Base-by-base conservation (phyloP, 2,329 filamentous ascomycete species). In the Paecilomyces variotii region DNA sequence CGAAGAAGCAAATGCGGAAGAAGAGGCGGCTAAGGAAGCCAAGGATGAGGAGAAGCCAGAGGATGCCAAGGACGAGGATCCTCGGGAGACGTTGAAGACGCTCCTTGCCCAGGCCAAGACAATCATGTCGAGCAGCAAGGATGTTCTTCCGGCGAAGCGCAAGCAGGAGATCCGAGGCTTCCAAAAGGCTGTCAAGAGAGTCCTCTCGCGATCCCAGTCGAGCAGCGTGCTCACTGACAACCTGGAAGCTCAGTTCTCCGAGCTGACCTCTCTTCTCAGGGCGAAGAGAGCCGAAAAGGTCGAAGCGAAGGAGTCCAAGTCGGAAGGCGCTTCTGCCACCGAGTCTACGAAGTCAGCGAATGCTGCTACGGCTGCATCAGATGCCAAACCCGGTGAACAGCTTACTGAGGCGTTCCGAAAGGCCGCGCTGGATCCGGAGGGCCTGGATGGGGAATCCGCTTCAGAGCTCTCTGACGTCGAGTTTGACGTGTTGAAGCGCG, bases 101-200 rank as follows among this genome's bases (percentile, higher is more conserved):
- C 76, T 89, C 27, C 75, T 84, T 55, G 67, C 74, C 11, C 80
- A 84, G 63, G 84, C 87, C 57, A 86, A 87, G 70, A 71, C 69
- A n/a, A 79, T 88, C 56, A 77, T 88, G 60, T 77, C 80, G 9
- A 79, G 75, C 58, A 72, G 82, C 60, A 77, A 80, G 60, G 74
- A 79, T 3, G 63, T 71, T 25, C 76, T 91, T 34, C 82, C 82
- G 32, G 89, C 84, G 57, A 88, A 87, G 71, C 85, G 87, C 70
- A 94, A 93, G 79, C 85, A 87, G 69, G 82, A 87, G 57, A 80
- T 95, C 57, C 88, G 91, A 55, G 77, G 81, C n/a, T 89, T 95
- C 76, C 79, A 87, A 60, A 82, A 82, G 65, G 79, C 83, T 27
- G 81, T 89, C 53, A 84, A 84, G 67, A 80, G 82, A 53, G 82